A percentile compares a stretch with the other conserved stretches of the same genome.
Conservation (phyloP, 2,329 filamentous ascomycete species). For the Calycina herbarum region DNA sequence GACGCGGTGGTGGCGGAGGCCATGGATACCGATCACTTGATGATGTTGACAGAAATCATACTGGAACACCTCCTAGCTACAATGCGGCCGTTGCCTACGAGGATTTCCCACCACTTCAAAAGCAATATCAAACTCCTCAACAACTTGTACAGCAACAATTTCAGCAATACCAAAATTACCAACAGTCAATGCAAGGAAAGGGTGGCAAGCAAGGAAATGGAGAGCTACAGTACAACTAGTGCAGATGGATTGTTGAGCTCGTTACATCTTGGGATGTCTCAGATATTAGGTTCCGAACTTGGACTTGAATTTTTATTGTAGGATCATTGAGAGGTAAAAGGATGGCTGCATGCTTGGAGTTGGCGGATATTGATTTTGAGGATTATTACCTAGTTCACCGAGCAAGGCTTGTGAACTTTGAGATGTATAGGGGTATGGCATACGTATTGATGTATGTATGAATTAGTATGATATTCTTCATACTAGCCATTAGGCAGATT, state of each 20-base stretch:
- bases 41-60: constrained; percentile 54
- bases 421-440: background rate
- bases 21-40: constrained; percentile 67
- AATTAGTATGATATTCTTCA: no score
- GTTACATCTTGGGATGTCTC: background rate
- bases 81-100: constrained; percentile 38
- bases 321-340: constrained; percentile 16
- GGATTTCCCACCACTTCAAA: constrained; percentile 39
- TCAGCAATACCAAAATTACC: constrained; percentile 34
- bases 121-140: constrained; percentile 37
- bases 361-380: constrained; percentile 1
- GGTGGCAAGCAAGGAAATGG: constrained; percentile 22
- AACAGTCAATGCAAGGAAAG: constrained; percentile 31
- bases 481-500: background rate
- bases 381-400: background rate
- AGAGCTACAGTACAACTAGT: constrained; percentile 34
- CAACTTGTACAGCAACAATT: constrained; percentile 38
- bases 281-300: background rate
- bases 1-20: constrained; percentile 49
- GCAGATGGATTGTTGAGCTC: background rate
- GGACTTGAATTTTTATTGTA: background rate
- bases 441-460: background rate
- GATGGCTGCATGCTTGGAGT: background rate
- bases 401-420: background rate
- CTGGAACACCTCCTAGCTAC: constrained; percentile 37